Percentiles rank a stretch among this genome's conserved stretches.
Conservation (phyloP, 1,139 yeast species). For the Geotrichum citri-aurantii region DNA sequence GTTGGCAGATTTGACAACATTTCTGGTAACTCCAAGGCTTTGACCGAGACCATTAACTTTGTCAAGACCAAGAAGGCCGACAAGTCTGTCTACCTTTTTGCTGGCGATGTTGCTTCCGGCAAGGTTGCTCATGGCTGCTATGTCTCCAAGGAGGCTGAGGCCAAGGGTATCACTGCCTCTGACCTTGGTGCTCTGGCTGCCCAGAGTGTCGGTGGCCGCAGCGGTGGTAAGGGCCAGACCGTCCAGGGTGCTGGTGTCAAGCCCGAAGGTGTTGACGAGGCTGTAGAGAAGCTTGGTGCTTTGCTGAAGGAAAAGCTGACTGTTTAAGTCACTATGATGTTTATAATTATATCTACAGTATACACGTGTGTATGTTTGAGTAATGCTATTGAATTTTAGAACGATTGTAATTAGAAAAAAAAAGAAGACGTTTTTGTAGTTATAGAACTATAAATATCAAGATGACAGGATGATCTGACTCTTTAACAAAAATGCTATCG, state of each 20-base stretch:
- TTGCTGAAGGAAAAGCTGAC: conserved; percentile 48
- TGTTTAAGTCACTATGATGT: conserved; percentile 5
- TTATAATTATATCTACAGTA: background rate
- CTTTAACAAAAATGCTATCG: too few relatives aligned
- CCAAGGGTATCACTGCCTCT: conserved; percentile 68
- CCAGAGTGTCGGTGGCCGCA: conserved; percentile 82
- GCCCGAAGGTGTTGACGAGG: conserved; percentile 59
- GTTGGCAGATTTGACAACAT: conserved; percentile 59
- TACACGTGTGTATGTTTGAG: background rate
- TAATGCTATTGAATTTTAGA: background rate
- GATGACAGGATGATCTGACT: background rate
- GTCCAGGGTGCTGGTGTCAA: conserved; percentile 97
- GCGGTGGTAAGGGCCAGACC: conserved; percentile 96
- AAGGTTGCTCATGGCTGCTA: conserved; percentile 96
- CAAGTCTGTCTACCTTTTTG: conserved; percentile 75
- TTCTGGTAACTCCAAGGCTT: conserved; percentile 85
- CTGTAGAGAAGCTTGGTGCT: conserved; percentile 61
- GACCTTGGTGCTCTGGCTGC: conserved; percentile 71
- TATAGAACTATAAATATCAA: background rate
- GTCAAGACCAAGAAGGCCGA: conserved; percentile 72
- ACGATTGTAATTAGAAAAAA: background rate
- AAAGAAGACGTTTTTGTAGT: background rate
- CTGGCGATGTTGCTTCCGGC: conserved; percentile 57
- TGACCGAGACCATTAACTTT: conserved; percentile 83
- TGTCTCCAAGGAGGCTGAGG: conserved; percentile 65